Evolutionary conservation across 371 early-diverging fungal genomes (phyloP).

Genomic region (Syncephalastrum sp.): DNA sequence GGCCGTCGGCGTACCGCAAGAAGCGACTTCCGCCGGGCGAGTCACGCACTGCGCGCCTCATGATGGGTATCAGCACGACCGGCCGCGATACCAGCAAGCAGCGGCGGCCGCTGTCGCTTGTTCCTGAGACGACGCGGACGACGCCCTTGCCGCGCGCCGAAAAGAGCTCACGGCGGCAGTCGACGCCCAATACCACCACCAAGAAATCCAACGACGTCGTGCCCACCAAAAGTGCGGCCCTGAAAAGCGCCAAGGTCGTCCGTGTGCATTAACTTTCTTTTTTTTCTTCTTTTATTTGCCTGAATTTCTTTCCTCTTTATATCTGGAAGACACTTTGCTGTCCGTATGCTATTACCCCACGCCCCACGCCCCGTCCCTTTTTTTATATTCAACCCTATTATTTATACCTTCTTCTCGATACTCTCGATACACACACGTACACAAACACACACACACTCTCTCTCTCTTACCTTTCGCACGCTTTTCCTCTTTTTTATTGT

Average conservation of each 20-base stretch:
- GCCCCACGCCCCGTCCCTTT: too few relatives aligned
- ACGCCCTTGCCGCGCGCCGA: conserved; percentile 16
- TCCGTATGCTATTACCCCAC: too few relatives aligned
- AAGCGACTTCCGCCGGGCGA: conserved; percentile 37
- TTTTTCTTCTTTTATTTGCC: too few relatives aligned
- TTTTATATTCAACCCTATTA: too few relatives aligned
- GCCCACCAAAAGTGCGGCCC: conserved; percentile 10
- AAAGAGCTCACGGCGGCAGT: conserved; percentile 23
- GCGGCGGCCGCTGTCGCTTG: neutral
- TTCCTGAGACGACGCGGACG: conserved; percentile 13
- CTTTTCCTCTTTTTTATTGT: too few relatives aligned
- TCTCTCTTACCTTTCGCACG: too few relatives aligned
- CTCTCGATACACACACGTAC: too few relatives aligned
- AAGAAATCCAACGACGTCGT: conserved; percentile 4
- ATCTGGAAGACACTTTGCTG: too few relatives aligned
- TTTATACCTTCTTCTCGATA: too few relatives aligned
- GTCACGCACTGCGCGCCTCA: conserved; percentile 39
- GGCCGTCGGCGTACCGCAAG: conserved; percentile 26
- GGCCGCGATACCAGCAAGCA: conserved; percentile 21
- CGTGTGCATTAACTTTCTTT: conserved; percentile 25
- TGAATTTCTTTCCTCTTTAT: too few relatives aligned
- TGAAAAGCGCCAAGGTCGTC: conserved; percentile 28
- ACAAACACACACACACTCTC: too few relatives aligned
- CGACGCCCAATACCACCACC: conserved; percentile 19
- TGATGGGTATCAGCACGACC: conserved; percentile 44